A percentile compares a stretch with the other conserved stretches of the same genome.
These are phyloP conservation scores for Protomyces macrosporus DNA, from an alignment of 1,139 yeast genomes.

Conservation along the genomic window DNA sequence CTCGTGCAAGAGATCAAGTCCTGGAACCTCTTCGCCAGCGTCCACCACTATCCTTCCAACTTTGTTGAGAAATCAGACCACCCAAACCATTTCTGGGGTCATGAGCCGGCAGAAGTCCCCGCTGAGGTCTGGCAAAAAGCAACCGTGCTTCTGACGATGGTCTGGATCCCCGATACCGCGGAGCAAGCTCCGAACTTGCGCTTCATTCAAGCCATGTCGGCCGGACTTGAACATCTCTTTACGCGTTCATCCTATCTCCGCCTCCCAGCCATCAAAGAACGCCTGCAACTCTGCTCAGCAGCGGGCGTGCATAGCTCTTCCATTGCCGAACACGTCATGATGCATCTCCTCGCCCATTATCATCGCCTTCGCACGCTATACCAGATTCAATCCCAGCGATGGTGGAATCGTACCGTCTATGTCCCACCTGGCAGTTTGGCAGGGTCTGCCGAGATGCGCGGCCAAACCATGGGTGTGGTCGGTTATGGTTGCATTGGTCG, in stretches of 20 bases:
- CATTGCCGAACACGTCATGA: conserved; percentile 28
- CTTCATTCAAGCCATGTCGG: conserved; percentile 18
- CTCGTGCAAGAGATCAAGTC: neutral
- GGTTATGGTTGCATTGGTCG: conserved; percentile 90
- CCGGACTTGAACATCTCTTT: conserved; percentile 7
- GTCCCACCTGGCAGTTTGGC: conserved; percentile 3
- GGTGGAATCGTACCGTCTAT: conserved; percentile 13
- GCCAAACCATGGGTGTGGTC: conserved; percentile 51
- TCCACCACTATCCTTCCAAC: conserved; percentile 8
- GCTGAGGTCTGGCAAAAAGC: conserved; percentile 1
- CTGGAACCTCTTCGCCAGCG: neutral
- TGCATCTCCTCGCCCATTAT: conserved; percentile 19
- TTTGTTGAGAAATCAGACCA: conserved; percentile 3
- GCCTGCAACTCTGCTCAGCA: conserved; percentile 23
- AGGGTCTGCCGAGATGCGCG: conserved; percentile 9
- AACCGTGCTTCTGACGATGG: conserved; percentile 18
- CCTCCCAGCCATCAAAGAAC: neutral
- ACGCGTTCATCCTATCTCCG: neutral
- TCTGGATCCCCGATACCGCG: conserved; percentile 1
- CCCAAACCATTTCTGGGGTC: conserved; percentile 2
- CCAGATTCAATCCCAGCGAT: neutral
- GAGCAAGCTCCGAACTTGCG: conserved; percentile 11
- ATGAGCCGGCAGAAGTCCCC: conserved; percentile 13
- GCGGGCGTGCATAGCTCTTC: conserved; percentile 29
- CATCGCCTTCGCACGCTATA: conserved; percentile 9